phyloP scores from a whole-genome alignment of 352 stramenopile species.

The Plasmopara viticola region DNA sequence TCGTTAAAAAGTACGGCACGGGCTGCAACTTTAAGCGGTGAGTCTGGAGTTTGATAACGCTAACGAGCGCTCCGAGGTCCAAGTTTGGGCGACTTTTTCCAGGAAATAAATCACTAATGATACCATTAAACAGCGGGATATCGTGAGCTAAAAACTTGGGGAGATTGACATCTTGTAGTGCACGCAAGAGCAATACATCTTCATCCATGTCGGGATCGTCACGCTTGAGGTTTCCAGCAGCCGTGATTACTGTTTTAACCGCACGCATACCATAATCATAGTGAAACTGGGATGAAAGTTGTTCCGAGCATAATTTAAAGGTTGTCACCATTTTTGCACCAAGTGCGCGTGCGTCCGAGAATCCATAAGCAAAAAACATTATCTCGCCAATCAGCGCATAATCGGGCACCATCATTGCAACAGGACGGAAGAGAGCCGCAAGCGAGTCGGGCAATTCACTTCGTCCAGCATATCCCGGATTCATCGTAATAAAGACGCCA shows the following conservation, averaged over 20 bases:
- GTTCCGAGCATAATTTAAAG: conserved; percentile 87
- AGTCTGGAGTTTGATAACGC: conserved; percentile 87
- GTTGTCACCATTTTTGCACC: conserved; percentile 86
- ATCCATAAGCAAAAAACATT: conserved; percentile 89
- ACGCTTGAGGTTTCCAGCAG: conserved; percentile 87
- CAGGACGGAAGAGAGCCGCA: conserved; percentile 77
- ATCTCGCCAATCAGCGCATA: conserved; percentile 88
- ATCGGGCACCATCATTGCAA: conserved; percentile 91
- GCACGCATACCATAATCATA: conserved; percentile 90
- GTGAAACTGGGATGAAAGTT: conserved; percentile 85
- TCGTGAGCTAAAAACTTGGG: conserved; percentile 94
- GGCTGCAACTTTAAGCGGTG: conserved; percentile 79
- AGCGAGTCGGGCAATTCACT: conserved; percentile 85
- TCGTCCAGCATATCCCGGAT: conserved; percentile 82
- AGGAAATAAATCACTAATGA: conserved; percentile 93
- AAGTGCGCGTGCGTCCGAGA: conserved; percentile 29
- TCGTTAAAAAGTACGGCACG: conserved; percentile 90
- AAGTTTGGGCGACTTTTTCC: conserved; percentile 84
- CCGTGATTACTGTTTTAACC: conserved; percentile 87
- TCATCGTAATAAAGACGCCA: conserved; percentile 90
- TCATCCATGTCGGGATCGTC: conserved; percentile 90
- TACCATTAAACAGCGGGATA: conserved; percentile 93
- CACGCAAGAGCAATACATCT: conserved; percentile 89
- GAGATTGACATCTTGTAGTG: conserved; percentile 94
- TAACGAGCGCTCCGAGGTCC: conserved; percentile 82